Base-by-base conservation (phyloP, 345 rosid genomes). In the Pugionium dolabratum region DNA sequence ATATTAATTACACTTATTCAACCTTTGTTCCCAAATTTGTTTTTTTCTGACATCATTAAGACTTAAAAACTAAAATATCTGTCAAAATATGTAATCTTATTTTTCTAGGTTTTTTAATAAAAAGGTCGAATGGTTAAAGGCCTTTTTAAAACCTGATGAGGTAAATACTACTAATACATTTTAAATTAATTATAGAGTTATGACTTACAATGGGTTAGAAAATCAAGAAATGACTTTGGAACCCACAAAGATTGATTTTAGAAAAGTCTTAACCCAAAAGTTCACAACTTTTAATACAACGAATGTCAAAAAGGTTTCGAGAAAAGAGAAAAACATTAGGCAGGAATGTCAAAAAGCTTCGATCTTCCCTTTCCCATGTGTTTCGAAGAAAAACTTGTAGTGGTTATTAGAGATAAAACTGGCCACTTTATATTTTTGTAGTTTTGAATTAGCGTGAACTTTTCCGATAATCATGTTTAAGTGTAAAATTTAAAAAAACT, bases 301-400 rank as follows among this genome's bases (percentile, higher is more conserved):
- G 60, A 69, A 50, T 69, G 73, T 69, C 54, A 54, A 60, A 60
- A 69, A n/a, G 66, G 59, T 59, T 50, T 32, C 49, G 5, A 37
- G 18, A 37, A 39, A 53, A 31, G n/a, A 6, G 41, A 37, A 67
- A 59, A 57, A 57, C 49, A 57, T 31, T 57, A 18, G 29, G 50
- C 72, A 52, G 31, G 10, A 64, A 51, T 64, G 59, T 64, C 69
- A 64, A 64, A 64, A 64, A 42, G 69, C 27, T 65, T 51, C 26
- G 9, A 7, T 32, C 50, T 64, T 32, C 10, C 43, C 43, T 42
- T 65, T 42, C 4, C 50, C 41, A 7, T 33, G 8, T 18, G 28
- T 47, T 48, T 47, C 46, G 4, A 54, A 28, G 39, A 9, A 45
- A 26, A 37, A n/a, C n/a, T n/a, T n/a, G n/a, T n/a, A n/a, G n/a